Conservation (phyloP, 371 early-diverging fungal genomes). For the Nematocida homosporus region DNA sequence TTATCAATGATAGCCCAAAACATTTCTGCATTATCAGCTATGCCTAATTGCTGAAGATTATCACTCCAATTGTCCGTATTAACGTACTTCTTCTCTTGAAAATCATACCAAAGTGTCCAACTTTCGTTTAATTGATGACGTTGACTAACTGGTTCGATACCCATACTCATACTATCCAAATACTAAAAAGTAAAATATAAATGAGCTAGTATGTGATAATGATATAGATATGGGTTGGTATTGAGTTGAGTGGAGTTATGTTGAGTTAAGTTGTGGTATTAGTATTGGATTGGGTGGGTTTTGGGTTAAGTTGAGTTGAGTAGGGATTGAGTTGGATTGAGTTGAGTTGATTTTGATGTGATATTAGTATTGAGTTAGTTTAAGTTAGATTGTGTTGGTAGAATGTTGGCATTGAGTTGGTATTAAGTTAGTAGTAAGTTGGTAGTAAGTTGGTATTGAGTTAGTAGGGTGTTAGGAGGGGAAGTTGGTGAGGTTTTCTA, state of each 20-base stretch:
- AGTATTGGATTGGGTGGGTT: background rate
- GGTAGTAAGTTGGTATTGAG: no score
- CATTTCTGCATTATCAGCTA: constrained; percentile 29
- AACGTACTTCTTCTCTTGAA: constrained; percentile 70
- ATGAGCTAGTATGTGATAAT: constrained; percentile 15
- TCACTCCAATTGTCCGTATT: constrained; percentile 42
- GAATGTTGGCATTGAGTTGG: no score
- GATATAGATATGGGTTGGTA: background rate
- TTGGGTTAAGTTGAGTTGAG: no score
- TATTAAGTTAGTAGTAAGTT: no score
- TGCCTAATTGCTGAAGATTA: constrained; percentile 29
- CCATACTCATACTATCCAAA: constrained; percentile 40
- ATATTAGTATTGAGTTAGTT: no score
- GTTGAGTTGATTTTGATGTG: background rate
- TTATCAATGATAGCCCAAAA: constrained; percentile 48
- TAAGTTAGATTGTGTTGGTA: no score
- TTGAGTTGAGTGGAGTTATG: background rate
- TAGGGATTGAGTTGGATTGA: background rate
- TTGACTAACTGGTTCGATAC: constrained; percentile 59
- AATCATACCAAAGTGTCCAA: constrained; percentile 89
- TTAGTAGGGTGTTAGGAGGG: no score
- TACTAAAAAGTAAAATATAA: constrained; percentile 54
- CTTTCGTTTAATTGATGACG: constrained; percentile 79
- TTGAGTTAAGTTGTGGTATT: background rate
- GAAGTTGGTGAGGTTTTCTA: constrained; percentile 1